Conservation (phyloP, 257 asterid species). For the Petunia secreta region DNA sequence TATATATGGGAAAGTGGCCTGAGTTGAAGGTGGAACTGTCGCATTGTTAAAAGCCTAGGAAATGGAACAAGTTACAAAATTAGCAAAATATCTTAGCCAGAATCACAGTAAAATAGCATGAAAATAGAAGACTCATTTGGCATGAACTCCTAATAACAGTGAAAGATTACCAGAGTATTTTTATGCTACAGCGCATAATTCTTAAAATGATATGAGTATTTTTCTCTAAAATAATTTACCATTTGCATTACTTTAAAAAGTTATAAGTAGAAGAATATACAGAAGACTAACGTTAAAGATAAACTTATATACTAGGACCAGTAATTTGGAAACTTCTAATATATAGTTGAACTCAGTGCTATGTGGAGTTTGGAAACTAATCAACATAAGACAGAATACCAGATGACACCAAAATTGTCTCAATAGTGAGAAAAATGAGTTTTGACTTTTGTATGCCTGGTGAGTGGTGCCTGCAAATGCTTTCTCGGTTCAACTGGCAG, state of each 20-base stretch:
- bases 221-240: background rate
- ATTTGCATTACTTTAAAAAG: background rate
- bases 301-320: conserved; percentile 11
- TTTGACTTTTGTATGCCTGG: background rate
- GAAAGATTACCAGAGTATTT: background rate
- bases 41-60: conserved; percentile 80
- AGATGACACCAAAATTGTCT: background rate
- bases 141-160: background rate
- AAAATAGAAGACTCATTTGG: background rate
- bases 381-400: background rate
- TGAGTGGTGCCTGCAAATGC: background rate
- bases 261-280: background rate
- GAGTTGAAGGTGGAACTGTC: conserved; percentile 86
- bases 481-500: background rate
- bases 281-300: background rate
- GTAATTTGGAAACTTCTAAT: background rate
- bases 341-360: background rate
- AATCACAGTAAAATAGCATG: background rate
- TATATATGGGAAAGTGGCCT: conserved; percentile 87
- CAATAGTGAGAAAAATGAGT: background rate
- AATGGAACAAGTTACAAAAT: conserved; percentile 1
- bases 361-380: background rate
- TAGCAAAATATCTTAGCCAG: conserved; percentile 7
- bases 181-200: background rate
- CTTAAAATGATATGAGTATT: background rate